phyloP scores from a whole-genome alignment of 2,329 filamentous ascomycete species.

The Shiraia bambusicola region DNA sequence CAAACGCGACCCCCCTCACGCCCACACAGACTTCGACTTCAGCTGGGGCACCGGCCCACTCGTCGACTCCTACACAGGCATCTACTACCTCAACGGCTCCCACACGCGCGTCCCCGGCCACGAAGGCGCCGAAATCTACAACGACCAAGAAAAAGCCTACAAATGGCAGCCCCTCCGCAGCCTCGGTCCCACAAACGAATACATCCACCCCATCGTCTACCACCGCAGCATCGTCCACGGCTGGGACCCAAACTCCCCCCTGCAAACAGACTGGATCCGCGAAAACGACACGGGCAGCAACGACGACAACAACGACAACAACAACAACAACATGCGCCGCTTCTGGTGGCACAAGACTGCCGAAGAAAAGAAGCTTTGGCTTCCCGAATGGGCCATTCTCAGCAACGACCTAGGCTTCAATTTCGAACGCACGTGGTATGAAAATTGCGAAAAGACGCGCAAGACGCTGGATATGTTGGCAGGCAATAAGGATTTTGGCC shows the following conservation, averaged over 20 bases:
- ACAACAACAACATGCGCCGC: slow-evolving; percentile 17
- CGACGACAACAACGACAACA: slow-evolving; percentile 22
- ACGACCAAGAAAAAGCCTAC: slow-evolving; percentile 35
- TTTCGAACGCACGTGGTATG: slow-evolving; percentile 35
- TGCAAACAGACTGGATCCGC: slow-evolving; percentile 26
- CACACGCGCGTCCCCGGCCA: slow-evolving; percentile 48
- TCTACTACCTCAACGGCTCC: slow-evolving; percentile 48
- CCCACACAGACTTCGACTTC: slow-evolving; percentile 42
- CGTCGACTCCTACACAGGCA: slow-evolving; percentile 44
- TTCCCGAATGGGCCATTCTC: slow-evolving; percentile 38
- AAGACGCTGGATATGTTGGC: slow-evolving; percentile 14
- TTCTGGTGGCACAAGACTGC: slow-evolving; percentile 33
- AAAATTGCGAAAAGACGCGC: slow-evolving; percentile 24
- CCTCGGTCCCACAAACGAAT: slow-evolving; percentile 51
- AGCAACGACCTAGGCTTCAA: slow-evolving; percentile 20
- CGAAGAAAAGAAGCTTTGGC: slow-evolving; percentile 11
- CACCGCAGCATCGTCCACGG: slow-evolving; percentile 30
- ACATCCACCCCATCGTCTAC: slow-evolving; percentile 49
- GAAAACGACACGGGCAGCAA: slow-evolving; percentile 10
- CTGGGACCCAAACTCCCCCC: slow-evolving; percentile 25
- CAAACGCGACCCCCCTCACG: slow-evolving; percentile 31
- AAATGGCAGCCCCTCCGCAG: slow-evolving; percentile 42
- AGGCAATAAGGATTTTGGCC: slow-evolving; percentile 11
- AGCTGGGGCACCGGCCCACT: slow-evolving; percentile 52
- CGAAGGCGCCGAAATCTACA: slow-evolving; percentile 41